Conservation (phyloP, 805 yeast species). For the Hanseniaspora occidentalis region DNA sequence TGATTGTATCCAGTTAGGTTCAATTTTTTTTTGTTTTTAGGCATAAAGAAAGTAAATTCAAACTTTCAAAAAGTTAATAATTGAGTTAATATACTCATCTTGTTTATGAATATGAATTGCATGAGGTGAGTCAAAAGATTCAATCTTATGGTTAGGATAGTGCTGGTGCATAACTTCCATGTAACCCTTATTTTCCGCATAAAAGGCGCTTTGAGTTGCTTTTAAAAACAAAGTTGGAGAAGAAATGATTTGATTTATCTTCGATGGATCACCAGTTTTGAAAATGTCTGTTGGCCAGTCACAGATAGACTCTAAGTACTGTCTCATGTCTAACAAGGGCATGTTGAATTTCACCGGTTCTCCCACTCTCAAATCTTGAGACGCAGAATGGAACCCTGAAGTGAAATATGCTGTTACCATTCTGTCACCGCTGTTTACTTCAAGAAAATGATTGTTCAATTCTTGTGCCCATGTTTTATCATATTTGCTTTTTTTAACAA, state of each 20-base stretch:
- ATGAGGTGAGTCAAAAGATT: constrained; percentile 21
- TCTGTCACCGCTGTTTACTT: constrained; percentile 9
- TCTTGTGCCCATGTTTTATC: constrained; percentile 19
- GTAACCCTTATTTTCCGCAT: constrained; percentile 20
- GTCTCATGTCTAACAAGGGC: constrained; percentile 19
- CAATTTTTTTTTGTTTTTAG: no score
- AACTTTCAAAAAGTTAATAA: constrained; percentile 11
- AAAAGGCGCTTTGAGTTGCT: constrained; percentile 31
- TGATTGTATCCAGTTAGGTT: no score
- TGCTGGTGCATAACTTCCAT: constrained; percentile 9
- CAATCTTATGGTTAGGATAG: constrained; percentile 17
- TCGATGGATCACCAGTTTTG: constrained; percentile 5
- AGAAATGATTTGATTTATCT: constrained; percentile 5
- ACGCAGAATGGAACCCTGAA: constrained; percentile 13
- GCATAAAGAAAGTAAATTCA: no score
- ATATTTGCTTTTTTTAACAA: constrained; percentile 9
- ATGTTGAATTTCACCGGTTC: constrained; percentile 13
- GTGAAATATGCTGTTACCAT: constrained; percentile 18
- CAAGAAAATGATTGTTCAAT: constrained; percentile 11
- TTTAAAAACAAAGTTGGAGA: constrained; percentile 32
- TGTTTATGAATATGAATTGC: constrained; percentile 17
- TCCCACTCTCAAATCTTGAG: constrained; percentile 2
- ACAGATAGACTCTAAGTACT: constrained; percentile 13
- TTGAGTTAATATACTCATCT: constrained; percentile 9
- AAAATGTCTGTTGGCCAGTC: constrained; percentile 16